These are phyloP conservation scores for Populus trichocarpa DNA, from an alignment of 441 rosid species.

Conservation along the genomic window DNA sequence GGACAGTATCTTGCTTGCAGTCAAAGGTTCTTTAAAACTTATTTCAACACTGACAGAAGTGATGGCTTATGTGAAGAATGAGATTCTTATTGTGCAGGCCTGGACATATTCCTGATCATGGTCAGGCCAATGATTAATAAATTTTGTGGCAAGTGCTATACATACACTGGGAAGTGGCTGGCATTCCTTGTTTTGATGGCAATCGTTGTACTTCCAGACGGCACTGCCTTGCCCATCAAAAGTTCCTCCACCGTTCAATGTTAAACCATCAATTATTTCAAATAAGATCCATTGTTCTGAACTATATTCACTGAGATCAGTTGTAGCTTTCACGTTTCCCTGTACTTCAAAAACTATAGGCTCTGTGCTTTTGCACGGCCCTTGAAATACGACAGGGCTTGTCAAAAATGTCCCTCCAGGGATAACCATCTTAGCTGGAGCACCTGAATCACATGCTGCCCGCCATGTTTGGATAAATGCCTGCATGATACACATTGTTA, in stretches of 20 bases:
- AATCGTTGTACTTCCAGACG: constrained; percentile 33
- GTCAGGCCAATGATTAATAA: background rate
- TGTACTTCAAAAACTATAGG: constrained; percentile 28
- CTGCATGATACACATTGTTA: constrained; percentile 17
- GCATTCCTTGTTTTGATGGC: constrained; percentile 18
- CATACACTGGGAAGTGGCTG: constrained; percentile 33
- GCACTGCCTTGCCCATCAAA: constrained; percentile 41
- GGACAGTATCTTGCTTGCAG: too few species aligned
- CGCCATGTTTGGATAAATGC: constrained; percentile 34
- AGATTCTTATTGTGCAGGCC: background rate
- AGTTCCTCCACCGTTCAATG: constrained; percentile 35
- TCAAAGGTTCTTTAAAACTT: too few species aligned
- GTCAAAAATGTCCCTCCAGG: constrained; percentile 32
- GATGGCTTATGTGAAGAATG: background rate
- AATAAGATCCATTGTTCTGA: constrained; percentile 32
- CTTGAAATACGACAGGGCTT: constrained; percentile 27
- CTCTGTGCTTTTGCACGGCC: constrained; percentile 32
- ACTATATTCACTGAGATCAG: constrained; percentile 20
- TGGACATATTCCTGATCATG: background rate
- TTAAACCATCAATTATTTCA: constrained; percentile 24
- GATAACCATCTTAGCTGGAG: constrained; percentile 26
- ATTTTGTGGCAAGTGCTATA: background rate
- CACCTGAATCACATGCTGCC: constrained; percentile 30
- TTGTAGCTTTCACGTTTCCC: constrained; percentile 28
- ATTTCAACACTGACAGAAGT: background rate